Evolutionary conservation across 768 basidiomycete species (phyloP), one percentile per base, ranked within the genome.

Genomic region (Leccinum fibrillosum): DNA sequence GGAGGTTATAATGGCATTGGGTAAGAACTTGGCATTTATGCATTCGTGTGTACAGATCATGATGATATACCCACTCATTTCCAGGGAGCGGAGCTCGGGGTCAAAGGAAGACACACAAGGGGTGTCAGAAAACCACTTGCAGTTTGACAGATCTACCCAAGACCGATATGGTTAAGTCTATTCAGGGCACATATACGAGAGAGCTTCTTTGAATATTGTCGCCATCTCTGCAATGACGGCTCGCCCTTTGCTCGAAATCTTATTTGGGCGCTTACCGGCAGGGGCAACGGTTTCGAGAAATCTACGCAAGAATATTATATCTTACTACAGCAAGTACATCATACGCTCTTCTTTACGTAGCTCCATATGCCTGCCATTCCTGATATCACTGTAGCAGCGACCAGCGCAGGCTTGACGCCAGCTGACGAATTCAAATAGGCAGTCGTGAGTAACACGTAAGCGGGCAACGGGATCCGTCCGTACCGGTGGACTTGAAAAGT

Each of bases 401-500:
- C 90, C 55, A 95, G 76, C 62, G 92, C 92, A 65, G 95, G 93
- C 73, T 80, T 86, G 58, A 98, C 82, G 62, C 96, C 96, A 77
- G 96, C 96, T 98, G 76, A 70, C 71, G 55, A 73, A 21, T 70
- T 66, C 64, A 66, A 64, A 67, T 66, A 76, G 72, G 69, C 47
- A 51, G 47, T 65, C 58, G 61, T 64, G 68, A 77, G 73, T 75
- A 69, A 74, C 66, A 76, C 77, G 70, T 71, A 69, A 65, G 64
- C 55, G 54, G 54, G 62, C 63, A 55, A 61, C 61, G 69, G 64
- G 61, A 64, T 68, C 74, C 74, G 63, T 66, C 67, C 86, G 69
- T 75, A 96, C 96, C 93, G 61, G 96, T 96, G 35, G 90, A 90
- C 76, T 94, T 98, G 83, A 86, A 98, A 60, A 98, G 74, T 34